These are phyloP conservation scores for Pleomassaria siparia DNA, from an alignment of 2,329 filamentous ascomycete species.

Conservation along the genomic window DNA sequence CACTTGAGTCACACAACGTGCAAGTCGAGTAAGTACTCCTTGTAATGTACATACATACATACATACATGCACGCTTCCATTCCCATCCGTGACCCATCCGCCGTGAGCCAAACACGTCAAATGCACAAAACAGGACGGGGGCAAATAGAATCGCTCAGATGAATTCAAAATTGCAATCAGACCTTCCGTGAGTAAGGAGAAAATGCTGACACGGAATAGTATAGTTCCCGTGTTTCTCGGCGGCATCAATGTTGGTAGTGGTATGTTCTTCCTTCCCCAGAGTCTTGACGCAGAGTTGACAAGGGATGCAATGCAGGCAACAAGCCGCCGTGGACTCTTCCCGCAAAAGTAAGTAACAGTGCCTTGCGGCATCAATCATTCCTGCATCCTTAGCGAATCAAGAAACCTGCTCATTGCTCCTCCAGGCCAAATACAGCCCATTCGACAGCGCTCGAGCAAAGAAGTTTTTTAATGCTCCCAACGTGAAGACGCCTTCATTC, in stretches of 20 bases:
- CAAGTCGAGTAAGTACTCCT: constrained; percentile 65
- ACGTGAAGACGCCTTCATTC: constrained; percentile 49
- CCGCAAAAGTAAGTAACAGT: constrained; percentile 63
- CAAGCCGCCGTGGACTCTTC: constrained; percentile 71
- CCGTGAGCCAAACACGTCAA: not conserved
- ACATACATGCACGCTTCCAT: not conserved
- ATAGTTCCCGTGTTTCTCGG: constrained; percentile 71
- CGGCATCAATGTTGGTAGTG: constrained; percentile 47
- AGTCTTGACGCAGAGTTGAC: constrained; percentile 3
- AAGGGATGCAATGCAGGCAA: constrained; percentile 60
- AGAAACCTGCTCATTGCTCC: constrained; percentile 57
- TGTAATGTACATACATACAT: no score
- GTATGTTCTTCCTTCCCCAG: constrained; percentile 23
- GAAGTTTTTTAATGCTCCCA: constrained; percentile 52
- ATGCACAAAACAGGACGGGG: no score
- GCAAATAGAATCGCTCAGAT: no score
- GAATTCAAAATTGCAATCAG: not conserved
- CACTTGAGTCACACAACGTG: constrained; percentile 61
- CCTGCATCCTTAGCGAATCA: no score
- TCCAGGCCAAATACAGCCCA: constrained; percentile 67
- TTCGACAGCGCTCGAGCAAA: constrained; percentile 55
- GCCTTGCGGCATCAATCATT: not conserved
- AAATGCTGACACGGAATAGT: constrained; percentile 43
- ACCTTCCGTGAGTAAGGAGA: not conserved
- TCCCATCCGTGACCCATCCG: not conserved